phyloP scores from a whole-genome alignment of 2,329 filamentous ascomycete genomes.

The Colletotrichum eleusines region DNA sequence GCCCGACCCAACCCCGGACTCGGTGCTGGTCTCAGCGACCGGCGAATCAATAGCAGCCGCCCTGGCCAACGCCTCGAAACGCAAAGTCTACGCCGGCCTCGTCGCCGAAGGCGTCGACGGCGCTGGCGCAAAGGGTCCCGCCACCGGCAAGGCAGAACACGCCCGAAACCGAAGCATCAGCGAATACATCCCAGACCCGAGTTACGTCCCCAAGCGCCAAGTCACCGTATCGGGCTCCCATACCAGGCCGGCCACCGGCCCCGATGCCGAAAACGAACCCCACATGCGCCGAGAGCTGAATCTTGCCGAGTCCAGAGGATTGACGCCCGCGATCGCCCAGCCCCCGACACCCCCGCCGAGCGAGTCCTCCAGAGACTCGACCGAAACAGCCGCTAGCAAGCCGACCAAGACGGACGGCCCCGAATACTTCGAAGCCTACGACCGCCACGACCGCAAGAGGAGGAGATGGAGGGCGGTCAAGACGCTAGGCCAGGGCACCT shows the following conservation, averaged over 20 bases:
- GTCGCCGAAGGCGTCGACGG: slow-evolving; percentile 48
- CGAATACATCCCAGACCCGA: slow-evolving; percentile 83
- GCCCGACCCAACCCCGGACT: slow-evolving; percentile 54
- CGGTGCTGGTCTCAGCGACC: slow-evolving; percentile 63
- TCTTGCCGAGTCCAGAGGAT: slow-evolving; percentile 81
- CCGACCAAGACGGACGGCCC: slow-evolving; percentile 54
- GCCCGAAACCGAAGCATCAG: slow-evolving; percentile 85
- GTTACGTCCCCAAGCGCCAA: slow-evolving; percentile 77
- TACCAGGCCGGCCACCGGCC: slow-evolving; percentile 54
- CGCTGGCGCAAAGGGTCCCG: slow-evolving; percentile 44
- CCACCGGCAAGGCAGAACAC: slow-evolving; percentile 42
- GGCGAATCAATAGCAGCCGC: slow-evolving; percentile 66
- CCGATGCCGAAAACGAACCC: slow-evolving; percentile 54
- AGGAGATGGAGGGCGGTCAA: slow-evolving; percentile 85
- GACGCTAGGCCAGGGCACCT: slow-evolving; percentile 90
- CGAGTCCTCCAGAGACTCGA: slow-evolving; percentile 69
- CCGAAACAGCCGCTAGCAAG: slow-evolving; percentile 56
- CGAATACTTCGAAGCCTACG: slow-evolving; percentile 79
- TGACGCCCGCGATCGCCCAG: slow-evolving; percentile 70
- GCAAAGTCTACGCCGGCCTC: slow-evolving; percentile 67
- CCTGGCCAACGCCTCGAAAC: slow-evolving; percentile 65
- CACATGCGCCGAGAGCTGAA: slow-evolving; percentile 81
- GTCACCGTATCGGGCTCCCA: slow-evolving; percentile 78
- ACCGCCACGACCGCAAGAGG: slow-evolving; percentile 75
- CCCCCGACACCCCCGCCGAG: slow-evolving; percentile 87